Percentiles rank a stretch among this genome's conserved stretches.
phyloP scores from a whole-genome alignment of 83 land plant species.

The Picea abies region DNA sequence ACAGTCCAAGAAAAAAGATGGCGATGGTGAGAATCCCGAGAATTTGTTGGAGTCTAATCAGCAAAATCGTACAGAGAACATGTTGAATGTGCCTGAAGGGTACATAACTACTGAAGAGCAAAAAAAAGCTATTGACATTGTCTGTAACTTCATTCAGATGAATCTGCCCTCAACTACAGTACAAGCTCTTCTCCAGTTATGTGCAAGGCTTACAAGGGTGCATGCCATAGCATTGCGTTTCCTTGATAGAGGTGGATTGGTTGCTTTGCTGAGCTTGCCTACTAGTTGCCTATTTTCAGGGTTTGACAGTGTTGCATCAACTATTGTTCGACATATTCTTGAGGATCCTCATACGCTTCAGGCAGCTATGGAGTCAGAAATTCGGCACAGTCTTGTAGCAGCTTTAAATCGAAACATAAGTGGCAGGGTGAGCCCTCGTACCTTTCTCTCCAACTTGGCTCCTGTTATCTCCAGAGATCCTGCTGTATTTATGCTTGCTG shows the following conservation, averaged over 20 bases:
- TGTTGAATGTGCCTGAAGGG: slow-evolving; percentile 17
- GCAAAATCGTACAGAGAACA: slow-evolving; percentile 23
- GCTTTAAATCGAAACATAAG: slow-evolving; percentile 64
- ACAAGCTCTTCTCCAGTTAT: too few relatives aligned
- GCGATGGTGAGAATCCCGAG: slow-evolving; percentile 24
- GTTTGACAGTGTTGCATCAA: slow-evolving; percentile 23
- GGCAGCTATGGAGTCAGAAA: slow-evolving; percentile 98
- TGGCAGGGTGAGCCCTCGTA: slow-evolving; percentile 78
- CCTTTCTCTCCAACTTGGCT: slow-evolving; percentile 75
- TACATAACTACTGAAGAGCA: slow-evolving; percentile 47
- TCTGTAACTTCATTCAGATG: slow-evolving; percentile 66
- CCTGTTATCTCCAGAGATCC: slow-evolving; percentile 91
- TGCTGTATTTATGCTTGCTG: slow-evolving; percentile 87
- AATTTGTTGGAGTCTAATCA: slow-evolving; percentile 35
- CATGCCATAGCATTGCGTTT: too few relatives aligned
- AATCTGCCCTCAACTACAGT: slow-evolving; percentile 54
- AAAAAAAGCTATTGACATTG: slow-evolving; percentile 73
- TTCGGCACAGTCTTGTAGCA: slow-evolving; percentile 64
- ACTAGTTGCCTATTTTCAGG: too few relatives aligned
- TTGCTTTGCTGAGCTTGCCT: too few relatives aligned
- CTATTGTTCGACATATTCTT: slow-evolving; percentile 87
- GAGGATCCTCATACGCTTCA: slow-evolving; percentile 97
- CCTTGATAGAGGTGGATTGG: too few relatives aligned
- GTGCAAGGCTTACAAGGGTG: too few relatives aligned
- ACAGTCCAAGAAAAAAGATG: slow-evolving; percentile 31